phyloP scores from a whole-genome alignment of 2,329 filamentous ascomycete species.

The Cryphonectria radicalis region DNA sequence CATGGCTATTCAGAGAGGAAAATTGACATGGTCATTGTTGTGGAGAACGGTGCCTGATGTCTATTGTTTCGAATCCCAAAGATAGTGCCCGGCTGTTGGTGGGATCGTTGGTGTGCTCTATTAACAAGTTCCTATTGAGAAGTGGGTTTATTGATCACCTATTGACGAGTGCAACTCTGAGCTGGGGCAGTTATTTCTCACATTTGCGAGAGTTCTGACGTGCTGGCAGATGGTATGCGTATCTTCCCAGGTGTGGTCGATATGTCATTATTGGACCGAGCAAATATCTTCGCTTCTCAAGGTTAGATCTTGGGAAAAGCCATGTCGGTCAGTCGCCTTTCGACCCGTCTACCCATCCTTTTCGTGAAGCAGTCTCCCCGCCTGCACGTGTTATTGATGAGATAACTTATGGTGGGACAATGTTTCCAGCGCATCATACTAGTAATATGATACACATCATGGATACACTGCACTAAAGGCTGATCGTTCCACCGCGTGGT shows the following conservation, averaged over 20 bases:
- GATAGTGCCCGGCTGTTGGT: background rate
- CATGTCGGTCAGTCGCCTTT: background rate
- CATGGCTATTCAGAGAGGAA: slow-evolving; percentile 17
- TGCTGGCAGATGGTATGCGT: background rate
- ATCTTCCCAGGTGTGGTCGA: background rate
- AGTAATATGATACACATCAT: too few species aligned
- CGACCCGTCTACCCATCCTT: background rate
- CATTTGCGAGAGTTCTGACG: background rate
- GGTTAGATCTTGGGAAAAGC: background rate
- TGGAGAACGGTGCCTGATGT: background rate
- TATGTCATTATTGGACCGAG: background rate
- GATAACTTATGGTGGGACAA: background rate
- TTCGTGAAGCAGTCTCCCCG: background rate
- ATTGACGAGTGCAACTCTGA: background rate
- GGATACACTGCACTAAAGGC: background rate
- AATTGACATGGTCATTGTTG: background rate
- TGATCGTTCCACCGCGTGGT: background rate
- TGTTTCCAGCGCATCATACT: background rate
- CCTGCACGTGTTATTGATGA: background rate
- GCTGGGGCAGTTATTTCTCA: background rate
- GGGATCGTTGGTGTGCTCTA: background rate
- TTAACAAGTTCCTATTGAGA: background rate
- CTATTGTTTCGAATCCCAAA: slow-evolving; percentile 21
- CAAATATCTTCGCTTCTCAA: background rate
- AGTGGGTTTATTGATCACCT: slow-evolving; percentile 9